Base-by-base conservation (phyloP, 2,329 filamentous ascomycete genomes). In the Exophiala phaeomuriformis region DNA sequence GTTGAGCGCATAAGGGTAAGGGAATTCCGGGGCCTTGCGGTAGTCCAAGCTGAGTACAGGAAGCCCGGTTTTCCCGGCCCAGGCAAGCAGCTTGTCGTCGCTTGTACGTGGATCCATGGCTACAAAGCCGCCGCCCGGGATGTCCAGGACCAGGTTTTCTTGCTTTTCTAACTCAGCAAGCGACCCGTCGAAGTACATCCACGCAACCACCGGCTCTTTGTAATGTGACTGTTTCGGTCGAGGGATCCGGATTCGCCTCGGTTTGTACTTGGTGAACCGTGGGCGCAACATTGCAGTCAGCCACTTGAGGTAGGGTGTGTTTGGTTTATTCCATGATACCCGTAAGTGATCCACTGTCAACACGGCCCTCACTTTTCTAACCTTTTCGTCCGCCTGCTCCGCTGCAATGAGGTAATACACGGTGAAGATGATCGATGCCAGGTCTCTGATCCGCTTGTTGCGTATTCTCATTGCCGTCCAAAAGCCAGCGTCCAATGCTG, bases 381-480 rank as follows among this genome's bases (percentile, higher is more conserved):
- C 91, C 72, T 97, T 97, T 70, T 97, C 93, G 67, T 97, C 93
- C 7, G 93, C 93, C 65, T 89, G 85, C 69, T 97, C 91, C 0
- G 93, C 90, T 9, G 90, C 89, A 50, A 97, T 80, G 59, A 98
- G 77, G 68, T 98, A 98, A 71, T 95, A 98, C 7, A 86, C 67
- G 0, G 88, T 88, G 69, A 96, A 97, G 44, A 88, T 75, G 19
- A 97, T 77, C 66, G 88, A 90, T 6, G 86, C 81, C 9, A 95
- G 67, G 67, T 97, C 90, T 37, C 90, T 79, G 40, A 95, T 63
- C 82, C 87, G 90, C 64, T 86, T 90, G 45, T 77, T 77, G 52
- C 81, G 81, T 59, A 98, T 90, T 64, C 83, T 85, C 93, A 98
- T 98, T 33, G 93, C 93, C 0, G 90, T 95, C 93, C 93, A 98